Evolutionary conservation across 2,329 filamentous ascomycete genomes (phyloP), one percentile per base, ranked within the genome.

Genomic region (Ascomycota sp.): DNA sequence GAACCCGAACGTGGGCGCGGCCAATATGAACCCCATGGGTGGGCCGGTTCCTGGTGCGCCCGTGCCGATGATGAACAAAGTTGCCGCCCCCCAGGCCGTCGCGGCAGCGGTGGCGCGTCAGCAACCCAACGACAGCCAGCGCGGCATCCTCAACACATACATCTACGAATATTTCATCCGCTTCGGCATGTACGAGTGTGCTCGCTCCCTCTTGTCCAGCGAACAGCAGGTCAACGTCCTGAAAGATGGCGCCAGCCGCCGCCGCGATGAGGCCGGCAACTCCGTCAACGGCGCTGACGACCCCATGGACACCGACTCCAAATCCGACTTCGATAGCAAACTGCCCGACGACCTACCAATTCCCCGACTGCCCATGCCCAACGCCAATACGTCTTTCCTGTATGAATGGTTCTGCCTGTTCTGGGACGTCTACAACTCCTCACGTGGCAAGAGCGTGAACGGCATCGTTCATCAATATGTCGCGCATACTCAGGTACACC

Each of bases 401-500:
- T 77, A 82, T 41, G 89, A 95, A 45, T 98, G 89, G 89, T 98
- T 91, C 60, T 81, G 75, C 46, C 67, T 94, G 30, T 98, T 98
- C 52, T 95, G 83, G 83, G 89, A 98, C 45, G 82, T 95, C 42
- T 91, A 79, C 53, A 73, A 73, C 46, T 81, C 82, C 32, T 79
- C 86, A 47, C 77, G 81, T 45, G 69, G 65, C 43, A 75, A 72
- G 50, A 69, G 67, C 32, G 65, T 65, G 32, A 73, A 63, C 46
- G 53, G 58, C 19, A 65, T 67, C 35, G 74, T 81, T 28, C 65
- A 66, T 37, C 72, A 79, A 57, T 93, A 92, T 51, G 69, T 91
- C 33, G 57, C 65, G 35, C 79, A 91, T 46, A 83, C 76, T 37
- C 79, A 91, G 66, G 85, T 91, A 68, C 41, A 41, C 32, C n/a